phyloP scores from a whole-genome alignment of 495 filamentous ascomycete genomes.

The Rostrohypoxylon terebratum region DNA sequence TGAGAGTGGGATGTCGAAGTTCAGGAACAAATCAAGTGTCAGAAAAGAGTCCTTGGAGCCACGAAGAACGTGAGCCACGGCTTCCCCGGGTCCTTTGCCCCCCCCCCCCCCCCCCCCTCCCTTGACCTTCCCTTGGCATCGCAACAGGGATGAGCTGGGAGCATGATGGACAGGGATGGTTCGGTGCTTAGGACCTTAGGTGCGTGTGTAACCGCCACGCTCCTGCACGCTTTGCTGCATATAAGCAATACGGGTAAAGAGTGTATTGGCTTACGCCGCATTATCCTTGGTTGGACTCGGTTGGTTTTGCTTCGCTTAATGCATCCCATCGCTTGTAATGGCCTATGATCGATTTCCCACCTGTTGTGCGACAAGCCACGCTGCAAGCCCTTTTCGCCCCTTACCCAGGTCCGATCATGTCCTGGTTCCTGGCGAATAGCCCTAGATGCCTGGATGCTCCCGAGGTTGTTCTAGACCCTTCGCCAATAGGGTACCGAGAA shows the following conservation, averaged over 20 bases:
- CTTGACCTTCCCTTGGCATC: too few species aligned
- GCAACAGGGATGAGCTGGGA: constrained; percentile 16
- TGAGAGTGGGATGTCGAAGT: constrained; percentile 41
- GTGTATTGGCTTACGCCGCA: constrained; percentile 13
- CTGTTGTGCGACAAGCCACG: constrained; percentile 37
- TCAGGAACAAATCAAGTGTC: constrained; percentile 37
- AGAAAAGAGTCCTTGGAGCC: constrained; percentile 4
- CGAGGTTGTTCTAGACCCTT: constrained; percentile 18
- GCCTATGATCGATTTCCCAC: not conserved
- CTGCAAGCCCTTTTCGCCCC: constrained; percentile 28
- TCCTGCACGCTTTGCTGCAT: constrained; percentile 32
- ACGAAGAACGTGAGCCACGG: constrained; percentile 27
- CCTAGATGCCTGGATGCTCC: not conserved
- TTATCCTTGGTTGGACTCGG: not conserved
- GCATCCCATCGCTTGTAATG: not conserved
- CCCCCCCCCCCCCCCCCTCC: constrained; percentile 10
- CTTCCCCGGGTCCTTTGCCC: constrained; percentile 12
- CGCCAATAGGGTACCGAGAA: constrained; percentile 8
- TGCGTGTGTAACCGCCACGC: constrained; percentile 22
- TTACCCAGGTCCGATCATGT: constrained; percentile 25
- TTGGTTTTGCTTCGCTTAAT: not conserved
- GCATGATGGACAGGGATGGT: not conserved
- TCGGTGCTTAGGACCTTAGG: not conserved
- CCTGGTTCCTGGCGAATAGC: constrained; percentile 30
- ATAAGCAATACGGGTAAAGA: constrained; percentile 1